Percentiles rank a stretch among this genome's conserved stretches.
Conservation (phyloP, 805 yeast genomes). For the Lachancea cidri region DNA sequence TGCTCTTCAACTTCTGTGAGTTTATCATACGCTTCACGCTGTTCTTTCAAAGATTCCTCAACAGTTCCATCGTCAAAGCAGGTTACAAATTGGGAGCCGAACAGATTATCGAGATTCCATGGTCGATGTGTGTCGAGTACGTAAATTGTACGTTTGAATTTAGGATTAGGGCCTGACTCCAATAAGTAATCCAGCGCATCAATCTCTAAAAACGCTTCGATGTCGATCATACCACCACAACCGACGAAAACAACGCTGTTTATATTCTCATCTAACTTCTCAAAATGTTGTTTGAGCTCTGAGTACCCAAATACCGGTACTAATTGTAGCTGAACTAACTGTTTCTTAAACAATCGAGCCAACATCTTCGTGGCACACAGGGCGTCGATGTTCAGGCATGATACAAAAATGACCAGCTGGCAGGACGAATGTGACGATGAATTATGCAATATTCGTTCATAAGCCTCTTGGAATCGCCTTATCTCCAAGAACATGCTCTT, state of each 20-base stretch:
- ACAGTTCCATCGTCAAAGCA: conserved; percentile 87
- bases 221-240: conserved; percentile 88
- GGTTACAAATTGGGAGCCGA: conserved; percentile 69
- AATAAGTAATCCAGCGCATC: conserved; percentile 49
- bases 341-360: conserved; percentile 64
- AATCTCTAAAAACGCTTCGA: conserved; percentile 67
- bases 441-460: conserved; percentile 60
- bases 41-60: conserved; percentile 51
- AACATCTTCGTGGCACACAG: conserved; percentile 82
- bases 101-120: conserved; percentile 91
- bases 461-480: conserved; percentile 58
- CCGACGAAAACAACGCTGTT: conserved; percentile 76
- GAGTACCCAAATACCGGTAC: conserved; percentile 91
- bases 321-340: conserved; percentile 79
- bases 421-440: conserved; percentile 91
- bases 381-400: conserved; percentile 89
- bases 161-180: conserved; percentile 16
- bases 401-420: conserved; percentile 77
- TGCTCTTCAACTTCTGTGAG: conserved; percentile 40
- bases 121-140: conserved; percentile 92
- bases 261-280: conserved; percentile 65
- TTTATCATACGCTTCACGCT: conserved; percentile 56
- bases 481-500: conserved; percentile 68
- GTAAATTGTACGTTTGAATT: conserved; percentile 57
- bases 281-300: conserved; percentile 63